These are phyloP conservation scores for Erysimum pusillum DNA, from an alignment of 441 rosid genomes.

Conservation along the genomic window DNA sequence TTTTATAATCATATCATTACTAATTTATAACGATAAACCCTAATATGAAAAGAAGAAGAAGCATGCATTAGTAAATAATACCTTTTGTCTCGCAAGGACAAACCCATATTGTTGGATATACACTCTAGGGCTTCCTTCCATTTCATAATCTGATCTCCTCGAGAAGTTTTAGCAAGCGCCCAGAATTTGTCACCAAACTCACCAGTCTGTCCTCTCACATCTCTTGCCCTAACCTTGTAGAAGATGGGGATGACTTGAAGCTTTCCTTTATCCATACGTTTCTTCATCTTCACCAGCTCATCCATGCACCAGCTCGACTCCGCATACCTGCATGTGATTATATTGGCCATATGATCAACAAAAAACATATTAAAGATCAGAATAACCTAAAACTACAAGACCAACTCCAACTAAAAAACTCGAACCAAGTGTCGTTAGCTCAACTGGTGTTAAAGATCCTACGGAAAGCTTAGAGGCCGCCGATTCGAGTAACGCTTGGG, in stretches of 20 bases:
- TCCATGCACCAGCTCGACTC: slow-evolving; percentile 25
- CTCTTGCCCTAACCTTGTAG: slow-evolving; percentile 8
- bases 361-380: no score
- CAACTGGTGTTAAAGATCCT: no score
- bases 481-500: no score
- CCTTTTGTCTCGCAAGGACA: not conserved
- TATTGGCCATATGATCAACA: not conserved
- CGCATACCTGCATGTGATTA: not conserved
- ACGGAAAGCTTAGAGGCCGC: no score
- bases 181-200: slow-evolving; percentile 20
- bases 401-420: no score
- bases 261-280: not conserved
- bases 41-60: not conserved
- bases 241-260: slow-evolving; percentile 20
- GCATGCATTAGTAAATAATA: not conserved
- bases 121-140: slow-evolving; percentile 3
- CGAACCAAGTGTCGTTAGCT: no score
- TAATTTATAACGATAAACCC: no score
- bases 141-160: not conserved
- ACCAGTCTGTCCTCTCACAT: not conserved
- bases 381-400: no score
- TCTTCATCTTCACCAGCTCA: slow-evolving; percentile 13
- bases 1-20: no score
- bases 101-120: not conserved
- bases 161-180: not conserved